Conservation (phyloP, 345 rosid species). For the Ceriops tagal region DNA sequence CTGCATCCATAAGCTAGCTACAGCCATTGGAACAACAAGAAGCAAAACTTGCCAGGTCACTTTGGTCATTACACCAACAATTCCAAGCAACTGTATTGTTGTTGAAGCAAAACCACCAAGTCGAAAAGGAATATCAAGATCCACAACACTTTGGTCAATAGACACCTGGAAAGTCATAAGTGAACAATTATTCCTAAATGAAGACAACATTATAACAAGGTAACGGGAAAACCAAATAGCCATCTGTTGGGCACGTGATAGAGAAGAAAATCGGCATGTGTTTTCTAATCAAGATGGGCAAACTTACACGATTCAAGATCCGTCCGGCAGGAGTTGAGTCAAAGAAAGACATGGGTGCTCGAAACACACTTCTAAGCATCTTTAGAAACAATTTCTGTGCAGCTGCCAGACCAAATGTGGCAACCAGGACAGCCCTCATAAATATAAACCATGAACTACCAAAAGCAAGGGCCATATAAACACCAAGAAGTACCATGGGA, state of each 20-base stretch:
- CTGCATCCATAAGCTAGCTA: conserved; percentile 99
- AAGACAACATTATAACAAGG: neutral
- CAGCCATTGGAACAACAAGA: conserved; percentile 92
- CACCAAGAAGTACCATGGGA: conserved; percentile 77
- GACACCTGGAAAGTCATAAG: conserved; percentile 61
- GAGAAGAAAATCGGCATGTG: neutral
- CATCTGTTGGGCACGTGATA: neutral
- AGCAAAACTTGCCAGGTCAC: conserved; percentile 99
- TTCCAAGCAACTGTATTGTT: conserved; percentile 93
- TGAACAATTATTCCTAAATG: neutral
- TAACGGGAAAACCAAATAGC: conserved; percentile 6
- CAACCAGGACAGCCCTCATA: conserved; percentile 94
- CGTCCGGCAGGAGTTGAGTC: conserved; percentile 99
- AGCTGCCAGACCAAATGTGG: conserved; percentile 96
- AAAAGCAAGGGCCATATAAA: conserved; percentile 95
- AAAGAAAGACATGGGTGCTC: conserved; percentile 98
- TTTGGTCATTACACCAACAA: conserved; percentile 88
- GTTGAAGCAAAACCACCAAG: conserved; percentile 99
- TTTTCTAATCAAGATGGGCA: conserved; percentile 9
- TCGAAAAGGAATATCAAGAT: conserved; percentile 97
- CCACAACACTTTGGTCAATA: conserved; percentile 98
- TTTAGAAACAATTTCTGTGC: conserved; percentile 87
- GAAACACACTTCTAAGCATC: conserved; percentile 93
- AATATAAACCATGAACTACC: conserved; percentile 96
- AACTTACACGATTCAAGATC: conserved; percentile 88